A percentile compares a stretch with the other conserved stretches of the same genome.
Conservation (phyloP, 768 basidiomycete species). For the Mycena amicta region DNA sequence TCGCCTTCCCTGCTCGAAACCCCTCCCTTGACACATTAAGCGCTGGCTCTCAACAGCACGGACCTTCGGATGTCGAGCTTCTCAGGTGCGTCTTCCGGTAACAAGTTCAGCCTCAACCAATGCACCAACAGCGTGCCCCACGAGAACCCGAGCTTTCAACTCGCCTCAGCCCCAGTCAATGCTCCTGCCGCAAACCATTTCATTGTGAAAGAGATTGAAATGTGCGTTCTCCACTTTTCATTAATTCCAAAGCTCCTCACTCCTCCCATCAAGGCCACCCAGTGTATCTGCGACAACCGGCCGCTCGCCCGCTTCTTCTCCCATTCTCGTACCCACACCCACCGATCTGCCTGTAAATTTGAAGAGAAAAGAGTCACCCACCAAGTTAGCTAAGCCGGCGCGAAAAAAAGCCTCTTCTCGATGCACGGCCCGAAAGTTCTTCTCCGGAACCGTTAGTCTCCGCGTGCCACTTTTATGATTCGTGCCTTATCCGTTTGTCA, state of each 20-base stretch:
- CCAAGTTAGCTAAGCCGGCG: constrained; percentile 4
- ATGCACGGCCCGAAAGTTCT: neutral
- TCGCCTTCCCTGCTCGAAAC: neutral
- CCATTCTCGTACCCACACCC: neutral
- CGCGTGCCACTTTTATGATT: neutral
- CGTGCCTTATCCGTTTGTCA: neutral
- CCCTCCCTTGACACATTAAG: neutral
- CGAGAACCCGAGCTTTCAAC: neutral
- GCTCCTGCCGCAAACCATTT: neutral
- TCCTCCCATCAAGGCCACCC: neutral
- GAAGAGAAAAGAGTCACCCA: constrained; percentile 16
- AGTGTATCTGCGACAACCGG: neutral
- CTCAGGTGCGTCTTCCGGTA: neutral
- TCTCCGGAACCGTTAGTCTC: neutral
- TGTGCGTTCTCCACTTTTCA: neutral
- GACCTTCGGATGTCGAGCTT: neutral
- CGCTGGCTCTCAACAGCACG: neutral
- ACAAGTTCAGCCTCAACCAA: neutral
- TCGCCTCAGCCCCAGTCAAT: neutral
- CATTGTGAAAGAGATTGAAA: neutral
- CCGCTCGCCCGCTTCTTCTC: neutral
- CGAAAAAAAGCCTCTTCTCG: constrained; percentile 1
- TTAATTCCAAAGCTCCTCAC: too few relatives aligned
- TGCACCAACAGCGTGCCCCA: neutral
- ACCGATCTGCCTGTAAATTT: neutral